Percentiles rank a stretch among this genome's conserved stretches.
These are phyloP conservation scores for Vigna unguiculata DNA, from an alignment of 306 rosid species.

Conservation along the genomic window DNA sequence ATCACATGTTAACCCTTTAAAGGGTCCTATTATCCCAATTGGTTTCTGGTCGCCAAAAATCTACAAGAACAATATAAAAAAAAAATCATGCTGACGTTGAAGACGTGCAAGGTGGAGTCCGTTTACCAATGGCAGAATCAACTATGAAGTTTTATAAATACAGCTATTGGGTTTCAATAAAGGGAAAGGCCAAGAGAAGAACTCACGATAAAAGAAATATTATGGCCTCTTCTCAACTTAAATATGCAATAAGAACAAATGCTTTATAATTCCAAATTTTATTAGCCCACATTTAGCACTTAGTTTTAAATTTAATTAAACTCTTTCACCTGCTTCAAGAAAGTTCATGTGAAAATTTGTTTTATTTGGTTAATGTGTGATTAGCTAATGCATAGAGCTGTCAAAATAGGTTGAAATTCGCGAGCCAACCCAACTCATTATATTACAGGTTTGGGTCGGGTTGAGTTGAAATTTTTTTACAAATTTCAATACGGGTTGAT, in stretches of 20 bases:
- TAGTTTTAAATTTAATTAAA: neutral
- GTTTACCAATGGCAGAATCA: neutral
- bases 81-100: neutral
- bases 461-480: too few species aligned
- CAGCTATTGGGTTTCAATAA: neutral
- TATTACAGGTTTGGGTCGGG: too few species aligned
- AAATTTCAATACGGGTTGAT: too few species aligned
- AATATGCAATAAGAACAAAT: neutral
- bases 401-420: too few species aligned
- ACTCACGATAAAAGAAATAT: neutral
- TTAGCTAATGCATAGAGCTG: too few species aligned
- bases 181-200: slow-evolving; percentile 11
- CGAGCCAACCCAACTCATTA: too few species aligned
- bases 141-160: neutral
- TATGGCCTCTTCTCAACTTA: neutral
- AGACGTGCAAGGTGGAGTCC: neutral
- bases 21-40: too few species aligned
- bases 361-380: neutral
- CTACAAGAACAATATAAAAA: too few species aligned
- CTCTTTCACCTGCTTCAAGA: neutral
- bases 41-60: too few species aligned
- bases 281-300: neutral
- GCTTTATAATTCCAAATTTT: neutral
- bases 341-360: neutral
- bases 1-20: too few species aligned